Percentiles rank a stretch among this genome's conserved stretches.
These are phyloP conservation scores for Suaeda aralocaspica DNA, from an alignment of 148 eudicot genomes.

Conservation along the genomic window DNA sequence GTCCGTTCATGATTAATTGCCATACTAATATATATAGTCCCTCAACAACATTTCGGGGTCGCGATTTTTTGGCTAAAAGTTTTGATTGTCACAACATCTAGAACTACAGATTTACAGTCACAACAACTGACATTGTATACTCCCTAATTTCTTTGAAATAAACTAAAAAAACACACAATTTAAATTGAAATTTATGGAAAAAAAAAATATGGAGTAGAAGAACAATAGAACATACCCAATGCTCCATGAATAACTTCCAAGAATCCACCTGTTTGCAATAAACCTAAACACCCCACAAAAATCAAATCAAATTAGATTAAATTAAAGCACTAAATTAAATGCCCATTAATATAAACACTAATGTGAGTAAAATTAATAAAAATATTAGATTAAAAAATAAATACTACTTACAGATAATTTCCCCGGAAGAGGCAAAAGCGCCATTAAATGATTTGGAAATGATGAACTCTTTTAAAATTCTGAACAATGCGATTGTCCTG, in stretches of 20 bases:
- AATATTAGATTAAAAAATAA: no score
- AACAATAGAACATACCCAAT: conserved; percentile 40
- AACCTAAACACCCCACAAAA: conserved; percentile 36
- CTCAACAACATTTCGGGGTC: no score
- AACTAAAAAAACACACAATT: background rate
- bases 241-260: conserved; percentile 91
- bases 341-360: background rate
- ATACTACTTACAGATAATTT: conserved; percentile 62
- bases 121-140: background rate
- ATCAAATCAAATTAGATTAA: background rate
- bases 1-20: no score
- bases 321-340: background rate
- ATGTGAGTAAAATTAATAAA: background rate
- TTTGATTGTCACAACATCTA: no score
- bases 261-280: conserved; percentile 65
- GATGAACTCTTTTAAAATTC: conserved; percentile 33
- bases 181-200: background rate
- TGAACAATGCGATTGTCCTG: conserved; percentile 57
- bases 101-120: no score
- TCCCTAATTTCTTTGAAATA: background rate
- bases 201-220: no score
- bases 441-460: conserved; percentile 42
- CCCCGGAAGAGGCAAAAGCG: conserved; percentile 62
- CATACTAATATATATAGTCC: no score
- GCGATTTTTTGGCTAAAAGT: no score